Evolutionary conservation across 1,139 yeast species (phyloP).

Genomic region (Suhomyces bolitotheri): DNA sequence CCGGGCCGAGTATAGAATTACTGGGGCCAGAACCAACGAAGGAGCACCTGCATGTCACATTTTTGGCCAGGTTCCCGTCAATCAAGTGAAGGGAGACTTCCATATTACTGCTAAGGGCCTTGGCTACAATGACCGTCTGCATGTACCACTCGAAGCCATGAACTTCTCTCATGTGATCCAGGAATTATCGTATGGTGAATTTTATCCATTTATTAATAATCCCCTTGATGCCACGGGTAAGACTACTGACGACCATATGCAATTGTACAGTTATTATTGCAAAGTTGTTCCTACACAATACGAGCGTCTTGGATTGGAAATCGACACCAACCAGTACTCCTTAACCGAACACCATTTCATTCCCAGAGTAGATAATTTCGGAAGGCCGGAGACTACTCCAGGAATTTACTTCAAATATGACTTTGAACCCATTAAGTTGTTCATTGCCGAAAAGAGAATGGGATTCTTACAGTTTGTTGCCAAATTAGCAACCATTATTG

Average conservation of each 20-base stretch:
- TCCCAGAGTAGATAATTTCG: slow-evolving; percentile 23
- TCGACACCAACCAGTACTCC: slow-evolving; percentile 87
- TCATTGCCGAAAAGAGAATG: slow-evolving; percentile 68
- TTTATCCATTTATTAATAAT: slow-evolving; percentile 80
- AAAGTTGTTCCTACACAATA: slow-evolving; percentile 85
- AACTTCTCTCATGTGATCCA: slow-evolving; percentile 84
- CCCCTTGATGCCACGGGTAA: slow-evolving; percentile 80
- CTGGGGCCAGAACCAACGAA: slow-evolving; percentile 42
- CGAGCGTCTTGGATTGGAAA: slow-evolving; percentile 64
- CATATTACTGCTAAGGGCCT: slow-evolving; percentile 78
- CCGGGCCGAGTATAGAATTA: slow-evolving; percentile 57
- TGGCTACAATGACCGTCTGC: slow-evolving; percentile 51
- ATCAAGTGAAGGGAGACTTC: slow-evolving; percentile 81
- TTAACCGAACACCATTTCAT: slow-evolving; percentile 55
- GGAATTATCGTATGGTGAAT: slow-evolving; percentile 89
- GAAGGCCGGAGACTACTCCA: slow-evolving; percentile 49
- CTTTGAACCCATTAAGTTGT: slow-evolving; percentile 80
- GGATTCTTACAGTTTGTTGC: slow-evolving; percentile 78
- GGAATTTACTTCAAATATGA: slow-evolving; percentile 85
- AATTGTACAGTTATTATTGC: slow-evolving; percentile 62
- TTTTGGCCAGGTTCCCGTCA: slow-evolving; percentile 83
- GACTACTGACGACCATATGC: slow-evolving; percentile 45
- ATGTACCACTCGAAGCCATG: slow-evolving; percentile 48
- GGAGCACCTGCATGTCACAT: slow-evolving; percentile 84
- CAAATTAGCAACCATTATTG: slow-evolving; percentile 75